A percentile compares a stretch with the other conserved stretches of the same genome.
These are phyloP conservation scores for Friedmanniomyces simplex DNA, from an alignment of 495 filamentous ascomycete species.

Conservation along the genomic window DNA sequence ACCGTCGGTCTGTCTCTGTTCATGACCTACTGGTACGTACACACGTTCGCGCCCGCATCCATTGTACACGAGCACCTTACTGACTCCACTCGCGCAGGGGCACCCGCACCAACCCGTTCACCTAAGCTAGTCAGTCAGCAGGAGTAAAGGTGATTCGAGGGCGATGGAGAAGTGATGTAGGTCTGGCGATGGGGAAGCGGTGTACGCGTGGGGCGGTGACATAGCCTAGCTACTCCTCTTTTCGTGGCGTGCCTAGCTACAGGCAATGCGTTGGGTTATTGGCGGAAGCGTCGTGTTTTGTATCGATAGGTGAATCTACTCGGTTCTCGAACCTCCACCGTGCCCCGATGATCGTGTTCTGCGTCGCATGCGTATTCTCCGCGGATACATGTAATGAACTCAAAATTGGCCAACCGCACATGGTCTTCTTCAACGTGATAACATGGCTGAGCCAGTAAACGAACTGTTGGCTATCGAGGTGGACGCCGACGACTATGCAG, in stretches of 20 bases:
- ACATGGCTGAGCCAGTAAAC: constrained; percentile 3
- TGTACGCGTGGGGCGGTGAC: neutral
- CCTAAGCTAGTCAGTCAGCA: neutral
- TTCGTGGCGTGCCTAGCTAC: constrained; percentile 16
- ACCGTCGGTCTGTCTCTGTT: constrained; percentile 85
- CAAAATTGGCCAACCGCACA: neutral
- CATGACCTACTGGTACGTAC: constrained; percentile 74
- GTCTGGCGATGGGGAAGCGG: neutral
- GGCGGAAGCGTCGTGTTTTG: constrained; percentile 1
- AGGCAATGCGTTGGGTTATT: constrained; percentile 1
- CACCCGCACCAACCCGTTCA: neutral
- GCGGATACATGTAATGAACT: too few relatives aligned
- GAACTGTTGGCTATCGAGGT: constrained; percentile 13
- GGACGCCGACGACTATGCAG: constrained; percentile 16
- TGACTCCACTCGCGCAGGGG: neutral
- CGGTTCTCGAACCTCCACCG: neutral
- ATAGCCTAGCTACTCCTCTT: constrained; percentile 7
- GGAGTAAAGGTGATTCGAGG: neutral
- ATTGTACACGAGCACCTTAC: neutral
- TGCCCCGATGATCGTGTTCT: too few relatives aligned
- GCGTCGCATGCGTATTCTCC: too few relatives aligned
- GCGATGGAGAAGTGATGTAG: neutral
- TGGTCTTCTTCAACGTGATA: neutral
- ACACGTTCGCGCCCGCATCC: neutral
- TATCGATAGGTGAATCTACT: constrained; percentile 9